A percentile compares a stretch with the other conserved stretches of the same genome.
Conservation (phyloP, 2,329 filamentous ascomycete species). For the Ophiosphaerella narmari region DNA sequence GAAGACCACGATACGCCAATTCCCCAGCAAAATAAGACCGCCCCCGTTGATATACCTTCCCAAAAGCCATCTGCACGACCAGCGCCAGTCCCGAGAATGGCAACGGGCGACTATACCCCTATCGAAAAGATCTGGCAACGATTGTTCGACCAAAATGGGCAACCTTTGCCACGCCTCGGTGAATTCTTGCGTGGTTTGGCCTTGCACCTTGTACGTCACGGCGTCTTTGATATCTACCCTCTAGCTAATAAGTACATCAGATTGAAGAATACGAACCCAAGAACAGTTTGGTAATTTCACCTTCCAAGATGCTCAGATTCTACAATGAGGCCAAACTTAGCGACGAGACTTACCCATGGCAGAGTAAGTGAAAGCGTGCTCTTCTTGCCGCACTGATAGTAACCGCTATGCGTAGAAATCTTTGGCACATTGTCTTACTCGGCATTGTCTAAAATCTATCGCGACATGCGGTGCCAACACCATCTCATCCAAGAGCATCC, state of each 20-base stretch:
- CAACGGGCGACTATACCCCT: conserved; percentile 45
- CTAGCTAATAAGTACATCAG: conserved; percentile 45
- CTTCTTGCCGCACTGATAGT: background rate
- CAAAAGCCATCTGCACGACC: conserved; percentile 34
- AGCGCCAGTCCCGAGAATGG: conserved; percentile 31
- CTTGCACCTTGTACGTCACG: conserved; percentile 66
- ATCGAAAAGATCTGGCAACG: conserved; percentile 75
- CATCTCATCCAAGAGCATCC: conserved; percentile 53
- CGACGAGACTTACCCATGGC: conserved; percentile 71
- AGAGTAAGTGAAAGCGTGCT: conserved; percentile 56
- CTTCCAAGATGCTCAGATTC: conserved; percentile 74
- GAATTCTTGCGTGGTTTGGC: conserved; percentile 76
- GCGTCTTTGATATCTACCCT: background rate
- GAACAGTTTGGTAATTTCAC: conserved; percentile 72
- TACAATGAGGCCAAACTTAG: conserved; percentile 70
- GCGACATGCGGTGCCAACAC: conserved; percentile 54
- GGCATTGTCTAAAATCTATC: conserved; percentile 52
- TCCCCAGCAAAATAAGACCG: conserved; percentile 29
- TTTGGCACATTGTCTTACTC: conserved; percentile 50
- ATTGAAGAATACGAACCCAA: conserved; percentile 72
- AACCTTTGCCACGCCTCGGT: conserved; percentile 69
- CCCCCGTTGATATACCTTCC: conserved; percentile 30
- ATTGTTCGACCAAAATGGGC: conserved; percentile 70
- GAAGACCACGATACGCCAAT: conserved; percentile 37
- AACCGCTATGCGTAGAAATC: conserved; percentile 29